These are phyloP conservation scores for Candida frijolesensis DNA, from an alignment of 1,139 yeast species.

Conservation along the genomic window DNA sequence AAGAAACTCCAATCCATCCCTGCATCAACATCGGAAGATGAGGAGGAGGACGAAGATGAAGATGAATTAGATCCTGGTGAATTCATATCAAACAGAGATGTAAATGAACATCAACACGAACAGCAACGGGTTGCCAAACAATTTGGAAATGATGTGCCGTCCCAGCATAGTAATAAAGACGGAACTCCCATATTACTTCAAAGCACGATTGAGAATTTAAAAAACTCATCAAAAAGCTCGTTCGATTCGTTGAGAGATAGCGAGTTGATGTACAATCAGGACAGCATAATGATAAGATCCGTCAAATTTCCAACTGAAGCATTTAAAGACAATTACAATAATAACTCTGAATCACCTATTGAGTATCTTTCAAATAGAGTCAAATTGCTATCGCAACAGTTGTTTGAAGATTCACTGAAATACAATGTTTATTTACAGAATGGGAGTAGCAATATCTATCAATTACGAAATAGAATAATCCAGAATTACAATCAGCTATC, in stretches of 20 bases:
- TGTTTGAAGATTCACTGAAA: conserved; percentile 9
- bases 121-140: background rate
- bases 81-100: conserved; percentile 15
- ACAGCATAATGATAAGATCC: conserved; percentile 7
- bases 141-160: background rate
- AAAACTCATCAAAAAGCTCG: conserved; percentile 1
- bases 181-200: background rate
- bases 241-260: conserved; percentile 9
- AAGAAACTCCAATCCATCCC: conserved; percentile 12
- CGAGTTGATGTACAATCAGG: conserved; percentile 5
- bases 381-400: conserved; percentile 8
- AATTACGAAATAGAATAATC: conserved; percentile 29
- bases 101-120: background rate
- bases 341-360: conserved; percentile 15
- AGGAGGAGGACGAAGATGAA: conserved; percentile 17
- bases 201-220: background rate
- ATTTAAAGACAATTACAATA: background rate
- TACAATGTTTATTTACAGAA: conserved; percentile 20
- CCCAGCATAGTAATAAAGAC: background rate
- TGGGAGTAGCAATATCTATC: conserved; percentile 36
- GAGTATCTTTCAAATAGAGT: conserved; percentile 17
- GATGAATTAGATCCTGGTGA: conserved; percentile 26
- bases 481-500: conserved; percentile 38
- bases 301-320: conserved; percentile 8
- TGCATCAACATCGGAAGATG: conserved; percentile 13